Evolutionary conservation across 371 early-diverging fungal species (phyloP), one percentile per base, ranked within the genome.

Genomic region (Rhizopus sp.): DNA sequence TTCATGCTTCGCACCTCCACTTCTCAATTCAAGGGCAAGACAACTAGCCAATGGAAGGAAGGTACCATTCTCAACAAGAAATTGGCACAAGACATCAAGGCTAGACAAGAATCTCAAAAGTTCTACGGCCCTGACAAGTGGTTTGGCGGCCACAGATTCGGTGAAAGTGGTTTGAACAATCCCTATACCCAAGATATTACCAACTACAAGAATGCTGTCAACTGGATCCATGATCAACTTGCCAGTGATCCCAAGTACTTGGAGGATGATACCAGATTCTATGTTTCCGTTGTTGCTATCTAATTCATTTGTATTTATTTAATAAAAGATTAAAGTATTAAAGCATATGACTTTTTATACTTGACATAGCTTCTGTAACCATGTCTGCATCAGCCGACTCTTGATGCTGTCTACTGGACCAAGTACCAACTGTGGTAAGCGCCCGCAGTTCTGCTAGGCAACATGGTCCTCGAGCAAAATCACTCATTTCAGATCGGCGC

Each of bases 101-200:
- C 55, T 5, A 45, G 55, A 47, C 55, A 55, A 6, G 47, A 46
- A 47, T 55, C 55, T 37, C 47, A 55, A 37, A 30, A 34, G 3
- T 29, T 34, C 38, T 47, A 46, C 30, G 55, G 55, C 31, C 12
- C 47, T n/a, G 55, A 55, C 10, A 37, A 38, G 32, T 55, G 55
- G 55, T 55, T 55, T 38, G 55, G 47, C 37, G 55, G 55, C 9
- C 55, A 55, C 17, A 45, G 55, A 45, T 47, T 37, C 5, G 55
- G 55, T 7, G 47, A 55, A 17, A 29, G 38, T 2, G 55, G 55
- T 33, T 9, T 55, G 5, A 46, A 37, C 16, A 15, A 47, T 4
- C 47, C 46, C 10, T 17, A 38, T n/a, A 55, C 55, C 38, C 30
- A 46, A 47, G 55, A 55, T 37, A 55, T 46, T 30, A 32, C 23